These are phyloP conservation scores for Pyrenula massariospora DNA, from an alignment of 495 filamentous ascomycete genomes.

Conservation along the genomic window DNA sequence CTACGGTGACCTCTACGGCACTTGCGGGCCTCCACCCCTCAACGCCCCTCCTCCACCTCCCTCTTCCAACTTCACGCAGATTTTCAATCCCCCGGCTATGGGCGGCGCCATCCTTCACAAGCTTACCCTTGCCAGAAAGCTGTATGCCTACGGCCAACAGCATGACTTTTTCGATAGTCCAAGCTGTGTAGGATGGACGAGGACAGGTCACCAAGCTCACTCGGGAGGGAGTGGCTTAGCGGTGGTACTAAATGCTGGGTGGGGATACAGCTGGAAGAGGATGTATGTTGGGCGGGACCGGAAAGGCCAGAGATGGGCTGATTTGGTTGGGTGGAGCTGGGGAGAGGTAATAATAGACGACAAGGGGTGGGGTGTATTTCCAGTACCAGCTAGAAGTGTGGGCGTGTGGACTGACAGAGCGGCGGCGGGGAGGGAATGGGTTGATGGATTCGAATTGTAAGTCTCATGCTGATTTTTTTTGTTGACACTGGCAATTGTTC, in stretches of 20 bases:
- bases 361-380: constrained; percentile 44
- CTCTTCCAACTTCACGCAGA: constrained; percentile 8
- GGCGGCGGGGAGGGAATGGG: constrained; percentile 37
- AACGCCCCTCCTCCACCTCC: not conserved
- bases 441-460: constrained; percentile 20
- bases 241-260: constrained; percentile 44
- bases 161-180: constrained; percentile 54
- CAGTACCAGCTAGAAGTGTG: constrained; percentile 38
- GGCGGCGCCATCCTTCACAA: constrained; percentile 41
- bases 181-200: constrained; percentile 56
- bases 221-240: constrained; percentile 35
- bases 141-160: constrained; percentile 59
- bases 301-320: constrained; percentile 48
- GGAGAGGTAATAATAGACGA: constrained; percentile 37
- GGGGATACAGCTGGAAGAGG: constrained; percentile 27
- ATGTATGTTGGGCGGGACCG: constrained; percentile 53
- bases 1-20: constrained; percentile 68
- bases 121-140: constrained; percentile 51
- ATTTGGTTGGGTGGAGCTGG: constrained; percentile 39
- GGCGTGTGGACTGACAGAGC: constrained; percentile 49
- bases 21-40: constrained; percentile 20
- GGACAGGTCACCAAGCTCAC: constrained; percentile 43
- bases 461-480: constrained; percentile 6
- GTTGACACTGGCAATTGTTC: not conserved
- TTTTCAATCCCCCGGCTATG: constrained; percentile 45